Evolutionary conservation across 2,329 filamentous ascomycete genomes (phyloP), one percentile per base, ranked within the genome.

Genomic region (Stagonosporopsis chrysanthemi): DNA sequence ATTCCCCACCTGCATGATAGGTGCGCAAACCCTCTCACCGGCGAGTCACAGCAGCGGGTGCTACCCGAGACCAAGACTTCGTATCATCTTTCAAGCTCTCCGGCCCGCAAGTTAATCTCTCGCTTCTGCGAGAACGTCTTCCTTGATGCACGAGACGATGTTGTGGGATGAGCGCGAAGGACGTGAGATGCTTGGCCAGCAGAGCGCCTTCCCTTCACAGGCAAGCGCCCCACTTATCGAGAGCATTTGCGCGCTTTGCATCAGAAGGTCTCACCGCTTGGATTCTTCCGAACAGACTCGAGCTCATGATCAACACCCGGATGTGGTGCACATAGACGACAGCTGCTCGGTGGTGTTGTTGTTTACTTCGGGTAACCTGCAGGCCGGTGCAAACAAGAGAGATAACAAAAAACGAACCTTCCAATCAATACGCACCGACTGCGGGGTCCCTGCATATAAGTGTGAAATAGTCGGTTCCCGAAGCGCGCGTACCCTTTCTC

Each of bases 181-280:
- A 48, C 43, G 22, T 29, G 23, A 39, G 35, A 45, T 44, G 46
- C 51, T 53, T 47, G 50, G 38, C 42, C 35, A 9, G 50, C 54
- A 56, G 42, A 11, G 8, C 50, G 50, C 64, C 52, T 61, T 59
- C 19, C 64, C 36, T 28, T 28, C 58, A 48, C 17, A 29, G 53
- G 66, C 38, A 58, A 63, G 41, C 26, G 52, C 28, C 47, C 53
- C 56, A 33, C 46, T 53, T 51, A 53, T 59, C 52, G 62, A 65
- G 63, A 49, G 62, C 54, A 43, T 63, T 64, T 69, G 65, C 65
- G 66, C 65, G 55, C 46, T 44, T 64, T 67, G 46, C 39, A 48
- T 44, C 43, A 38, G 35, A n/a, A 33, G 29, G 35, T 58, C 38
- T 58, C 44, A 43, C 49, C 38, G 62, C 44, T 14, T n/a, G 42